Conservation (phyloP, 1,139 yeast genomes). For the Suhomyces anneliseae region DNA sequence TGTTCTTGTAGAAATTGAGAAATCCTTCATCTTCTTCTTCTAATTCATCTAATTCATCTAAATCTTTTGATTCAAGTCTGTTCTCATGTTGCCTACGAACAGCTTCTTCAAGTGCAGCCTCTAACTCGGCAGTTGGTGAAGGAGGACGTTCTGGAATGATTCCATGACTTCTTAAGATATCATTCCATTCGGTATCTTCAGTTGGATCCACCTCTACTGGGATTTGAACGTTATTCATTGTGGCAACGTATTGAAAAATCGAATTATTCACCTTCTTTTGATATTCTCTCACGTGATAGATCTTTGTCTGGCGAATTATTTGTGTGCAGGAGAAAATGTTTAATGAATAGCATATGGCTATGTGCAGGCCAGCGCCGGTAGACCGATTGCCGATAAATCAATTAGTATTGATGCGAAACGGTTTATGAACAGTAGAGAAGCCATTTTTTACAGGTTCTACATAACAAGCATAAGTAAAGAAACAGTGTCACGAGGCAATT, state of each 20-base stretch:
- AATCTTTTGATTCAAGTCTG: constrained; percentile 68
- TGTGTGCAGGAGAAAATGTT: not conserved
- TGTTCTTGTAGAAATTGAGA: constrained; percentile 67
- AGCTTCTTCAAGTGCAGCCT: constrained; percentile 85
- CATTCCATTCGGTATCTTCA: constrained; percentile 99
- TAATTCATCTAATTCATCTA: constrained; percentile 78
- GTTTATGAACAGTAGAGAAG: no score
- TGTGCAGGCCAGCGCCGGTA: not conserved
- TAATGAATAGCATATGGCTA: not conserved
- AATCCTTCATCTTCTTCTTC: constrained; percentile 81
- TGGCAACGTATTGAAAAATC: not conserved
- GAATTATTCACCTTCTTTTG: not conserved
- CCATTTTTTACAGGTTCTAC: no score
- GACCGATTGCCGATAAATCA: not conserved
- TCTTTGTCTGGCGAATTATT: not conserved
- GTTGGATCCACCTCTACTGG: constrained; percentile 91
- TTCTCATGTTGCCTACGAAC: constrained; percentile 71
- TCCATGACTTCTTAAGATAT: constrained; percentile 84
- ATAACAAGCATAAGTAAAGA: not conserved
- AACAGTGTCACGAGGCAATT: not conserved
- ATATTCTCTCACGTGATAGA: not conserved
- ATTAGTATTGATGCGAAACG: no score
- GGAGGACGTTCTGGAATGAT: constrained; percentile 91
- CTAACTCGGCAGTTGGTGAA: constrained; percentile 83
- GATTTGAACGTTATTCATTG: constrained; percentile 42